phyloP scores from a whole-genome alignment of 2,329 filamentous ascomycete species.

The Xylaria sp. region DNA sequence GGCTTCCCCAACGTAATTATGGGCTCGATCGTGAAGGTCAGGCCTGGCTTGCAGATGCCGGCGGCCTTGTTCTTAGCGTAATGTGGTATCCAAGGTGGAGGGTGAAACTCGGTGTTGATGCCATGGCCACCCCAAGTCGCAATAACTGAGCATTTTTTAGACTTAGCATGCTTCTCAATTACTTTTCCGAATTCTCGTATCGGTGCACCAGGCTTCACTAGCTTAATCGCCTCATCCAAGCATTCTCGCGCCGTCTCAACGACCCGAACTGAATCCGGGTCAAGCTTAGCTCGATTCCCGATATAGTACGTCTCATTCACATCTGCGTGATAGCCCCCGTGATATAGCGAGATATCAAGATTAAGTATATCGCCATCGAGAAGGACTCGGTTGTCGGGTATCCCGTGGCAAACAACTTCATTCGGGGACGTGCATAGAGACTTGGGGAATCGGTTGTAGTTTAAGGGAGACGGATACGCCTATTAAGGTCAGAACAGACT shows the following conservation, averaged over 20 bases:
- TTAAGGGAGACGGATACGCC: slow-evolving; percentile 94
- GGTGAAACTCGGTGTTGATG: slow-evolving; percentile 93
- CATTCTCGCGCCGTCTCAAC: slow-evolving; percentile 91
- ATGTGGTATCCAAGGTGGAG: slow-evolving; percentile 92
- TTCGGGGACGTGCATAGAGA: slow-evolving; percentile 97
- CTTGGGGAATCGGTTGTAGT: slow-evolving; percentile 97
- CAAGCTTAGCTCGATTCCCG: slow-evolving; percentile 82
- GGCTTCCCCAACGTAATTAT: slow-evolving; percentile 96
- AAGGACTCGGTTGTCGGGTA: slow-evolving; percentile 87
- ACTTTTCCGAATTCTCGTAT: slow-evolving; percentile 94
- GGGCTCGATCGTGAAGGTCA: slow-evolving; percentile 99
- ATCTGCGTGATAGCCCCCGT: slow-evolving; percentile 94
- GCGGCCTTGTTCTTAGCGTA: slow-evolving; percentile 99
- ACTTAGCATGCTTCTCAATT: slow-evolving; percentile 94
- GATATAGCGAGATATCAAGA: slow-evolving; percentile 93
- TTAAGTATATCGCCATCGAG: slow-evolving; percentile 96
- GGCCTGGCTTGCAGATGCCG: slow-evolving; percentile 90
- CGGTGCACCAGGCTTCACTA: slow-evolving; percentile 91
- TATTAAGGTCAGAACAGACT: slow-evolving; percentile 51
- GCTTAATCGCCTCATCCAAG: slow-evolving; percentile 84
- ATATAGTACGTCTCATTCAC: slow-evolving; percentile 99
- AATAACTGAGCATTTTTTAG: slow-evolving; percentile 85
- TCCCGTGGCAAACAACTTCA: slow-evolving; percentile 98
- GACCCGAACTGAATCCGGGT: slow-evolving; percentile 87
- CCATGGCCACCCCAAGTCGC: slow-evolving; percentile 96